Conservation (phyloP, 108 stramenopile species). For the Fragilaria radians region DNA sequence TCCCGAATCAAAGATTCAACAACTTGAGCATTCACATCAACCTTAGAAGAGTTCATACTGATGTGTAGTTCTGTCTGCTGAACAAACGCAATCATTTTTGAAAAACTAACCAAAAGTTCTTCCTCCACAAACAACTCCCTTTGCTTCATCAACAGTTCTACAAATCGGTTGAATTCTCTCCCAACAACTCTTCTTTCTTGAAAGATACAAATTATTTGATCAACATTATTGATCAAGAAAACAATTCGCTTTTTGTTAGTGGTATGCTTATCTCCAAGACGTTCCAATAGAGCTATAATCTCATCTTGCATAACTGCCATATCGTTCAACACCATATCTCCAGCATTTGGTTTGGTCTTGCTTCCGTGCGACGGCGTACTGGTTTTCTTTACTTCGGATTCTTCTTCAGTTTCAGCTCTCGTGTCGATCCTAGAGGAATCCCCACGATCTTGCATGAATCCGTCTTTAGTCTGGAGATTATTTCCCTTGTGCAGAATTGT, state of each 20-base stretch:
- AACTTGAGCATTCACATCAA: slow-evolving; percentile 70
- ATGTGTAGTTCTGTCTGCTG: slow-evolving; percentile 88
- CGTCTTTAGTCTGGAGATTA: slow-evolving; percentile 15
- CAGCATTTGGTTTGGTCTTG: slow-evolving; percentile 33
- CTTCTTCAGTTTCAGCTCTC: background rate
- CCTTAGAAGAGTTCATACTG: slow-evolving; percentile 29
- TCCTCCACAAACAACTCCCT: slow-evolving; percentile 96
- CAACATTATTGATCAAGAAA: slow-evolving; percentile 97
- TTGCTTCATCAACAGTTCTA: slow-evolving; percentile 80
- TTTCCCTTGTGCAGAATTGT: slow-evolving; percentile 77
- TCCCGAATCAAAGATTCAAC: slow-evolving; percentile 89
- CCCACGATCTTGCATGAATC: background rate
- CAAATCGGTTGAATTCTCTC: slow-evolving; percentile 89
- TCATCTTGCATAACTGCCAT: slow-evolving; percentile 67
- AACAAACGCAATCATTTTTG: slow-evolving; percentile 94
- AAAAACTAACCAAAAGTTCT: slow-evolving; percentile 89
- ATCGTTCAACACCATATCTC: slow-evolving; percentile 82
- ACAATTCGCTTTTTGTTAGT: slow-evolving; percentile 83
- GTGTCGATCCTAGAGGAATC: background rate
- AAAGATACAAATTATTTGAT: slow-evolving; percentile 88
- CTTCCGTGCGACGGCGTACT: background rate
- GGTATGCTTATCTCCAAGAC: slow-evolving; percentile 75
- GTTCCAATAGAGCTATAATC: slow-evolving; percentile 65
- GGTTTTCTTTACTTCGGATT: background rate
- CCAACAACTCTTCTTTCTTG: slow-evolving; percentile 88